Evolutionary conservation across 2,329 filamentous ascomycete genomes (phyloP).

Genomic region (Alternaria ventricosa): DNA sequence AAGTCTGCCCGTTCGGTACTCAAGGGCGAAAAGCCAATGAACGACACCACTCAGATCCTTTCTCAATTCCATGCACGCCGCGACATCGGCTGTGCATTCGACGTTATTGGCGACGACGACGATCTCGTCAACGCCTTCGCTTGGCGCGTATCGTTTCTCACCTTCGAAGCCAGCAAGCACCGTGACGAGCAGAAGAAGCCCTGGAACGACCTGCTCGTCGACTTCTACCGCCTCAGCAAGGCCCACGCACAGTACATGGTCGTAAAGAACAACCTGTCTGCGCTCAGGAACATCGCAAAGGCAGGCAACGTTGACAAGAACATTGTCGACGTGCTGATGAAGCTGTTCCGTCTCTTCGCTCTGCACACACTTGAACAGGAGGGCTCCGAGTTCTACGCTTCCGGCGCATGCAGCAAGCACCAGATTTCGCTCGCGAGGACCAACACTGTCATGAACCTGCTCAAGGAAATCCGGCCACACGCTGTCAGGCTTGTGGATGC

Average conservation of each 20-base stretch:
- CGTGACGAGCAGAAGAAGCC: constrained; percentile 76
- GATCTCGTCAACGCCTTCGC: constrained; percentile 77
- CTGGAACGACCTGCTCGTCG: constrained; percentile 77
- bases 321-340: constrained; percentile 66
- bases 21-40: constrained; percentile 67
- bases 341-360: constrained; percentile 70
- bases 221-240: constrained; percentile 78
- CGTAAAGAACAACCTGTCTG: constrained; percentile 79
- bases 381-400: constrained; percentile 75
- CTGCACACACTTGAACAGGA: constrained; percentile 72
- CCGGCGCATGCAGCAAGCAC: constrained; percentile 70
- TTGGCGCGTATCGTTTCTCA: constrained; percentile 76
- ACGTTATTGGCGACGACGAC: constrained; percentile 72
- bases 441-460: constrained; percentile 70
- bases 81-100: constrained; percentile 75
- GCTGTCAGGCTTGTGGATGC: constrained; percentile 74
- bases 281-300: constrained; percentile 64
- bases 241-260: constrained; percentile 79
- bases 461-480: constrained; percentile 76
- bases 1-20: constrained; percentile 76
- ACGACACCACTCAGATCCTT: constrained; percentile 73
- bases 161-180: constrained; percentile 77
- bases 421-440: constrained; percentile 74
- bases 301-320: constrained; percentile 62
- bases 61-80: constrained; percentile 68